These are phyloP conservation scores for Dinochytrium kinnereticum DNA, from an alignment of 371 early-diverging fungal genomes.

Conservation along the genomic window DNA sequence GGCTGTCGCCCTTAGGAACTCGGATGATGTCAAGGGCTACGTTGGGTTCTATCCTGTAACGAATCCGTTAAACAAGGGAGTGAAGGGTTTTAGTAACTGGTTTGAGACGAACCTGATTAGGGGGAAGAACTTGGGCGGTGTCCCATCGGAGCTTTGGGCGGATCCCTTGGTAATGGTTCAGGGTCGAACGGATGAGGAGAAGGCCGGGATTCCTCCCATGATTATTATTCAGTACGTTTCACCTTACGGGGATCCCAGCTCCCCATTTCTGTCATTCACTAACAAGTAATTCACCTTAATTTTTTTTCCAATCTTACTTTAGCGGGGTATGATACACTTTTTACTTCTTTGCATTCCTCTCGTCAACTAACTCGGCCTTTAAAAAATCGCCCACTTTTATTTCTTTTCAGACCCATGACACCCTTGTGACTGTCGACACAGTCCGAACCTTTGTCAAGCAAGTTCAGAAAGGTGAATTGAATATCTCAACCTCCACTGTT, in stretches of 20 bases:
- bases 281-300: too few relatives aligned
- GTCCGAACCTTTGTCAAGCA: slow-evolving; percentile 28
- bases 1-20: slow-evolving; percentile 63
- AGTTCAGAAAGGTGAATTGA: slow-evolving; percentile 16
- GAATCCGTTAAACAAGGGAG: neutral
- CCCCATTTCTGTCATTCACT: too few relatives aligned
- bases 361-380: too few relatives aligned
- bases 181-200: slow-evolving; percentile 1
- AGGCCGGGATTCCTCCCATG: slow-evolving; percentile 9
- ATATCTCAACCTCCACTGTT: too few relatives aligned
- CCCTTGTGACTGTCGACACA: slow-evolving; percentile 13
- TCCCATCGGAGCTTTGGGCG: slow-evolving; percentile 17
- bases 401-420: slow-evolving; percentile 10
- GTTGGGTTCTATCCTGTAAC: slow-evolving; percentile 20
- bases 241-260: too few relatives aligned
- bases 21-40: neutral
- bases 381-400: too few relatives aligned
- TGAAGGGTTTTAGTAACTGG: neutral
- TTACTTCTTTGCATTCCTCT: neutral
- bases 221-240: slow-evolving; percentile 33
- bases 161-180: slow-evolving; percentile 27
- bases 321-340: neutral
- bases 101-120: slow-evolving; percentile 6
- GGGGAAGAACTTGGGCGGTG: neutral
- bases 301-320: slow-evolving; percentile 3